Evolutionary conservation across 805 yeast species (phyloP), one percentile per base, ranked within the genome.

Genomic region (Wickerhamiella sorbophila): DNA sequence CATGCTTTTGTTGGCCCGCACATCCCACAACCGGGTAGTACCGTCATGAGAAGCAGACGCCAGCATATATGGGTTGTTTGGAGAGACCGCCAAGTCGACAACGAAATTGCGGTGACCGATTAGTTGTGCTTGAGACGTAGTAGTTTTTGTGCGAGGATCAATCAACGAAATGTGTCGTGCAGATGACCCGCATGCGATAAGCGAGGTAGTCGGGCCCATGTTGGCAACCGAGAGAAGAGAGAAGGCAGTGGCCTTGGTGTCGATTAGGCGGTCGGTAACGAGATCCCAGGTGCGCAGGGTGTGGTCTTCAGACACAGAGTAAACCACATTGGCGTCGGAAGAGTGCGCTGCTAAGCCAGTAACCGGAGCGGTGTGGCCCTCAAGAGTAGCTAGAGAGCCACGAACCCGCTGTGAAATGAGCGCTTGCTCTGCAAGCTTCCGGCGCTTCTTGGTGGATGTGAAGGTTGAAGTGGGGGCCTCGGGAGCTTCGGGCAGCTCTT

Each of bases 41-140:
- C 97, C 95, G 61, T 91, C 98, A 58, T 87, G 95, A n/a, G 95
- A 84, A 10, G 80, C 94, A 4, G 95, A 83, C 17, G 83, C 75
- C 52, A 91, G 71, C 77, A 84, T 75, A 62, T 82, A 78, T 39
- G 78, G 83, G 56, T 77, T 82, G 42, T 72, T 73, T 5, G 96
- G 94, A 44, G 78, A 71, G 4, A 80, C 72, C 22, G 79, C 74
- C 50, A 91, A 65, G 1, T 79, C 71, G 9, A 79, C 88, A 31
- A 91, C 97, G 57, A 91, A 87, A 62, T 87, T 88, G 35, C 79
- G 74, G 60, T 91, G 98, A 4, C 98, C 98, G 38, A 75, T 67
- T 41, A 91, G 70, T 60, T 86, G 93, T 37, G 70, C 65, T 42
- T 73, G 77, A 32, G 79, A 71, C 5, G 75, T 70, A 4, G 73